Conservation (phyloP, 805 yeast species). For the Komagataella populi region DNA sequence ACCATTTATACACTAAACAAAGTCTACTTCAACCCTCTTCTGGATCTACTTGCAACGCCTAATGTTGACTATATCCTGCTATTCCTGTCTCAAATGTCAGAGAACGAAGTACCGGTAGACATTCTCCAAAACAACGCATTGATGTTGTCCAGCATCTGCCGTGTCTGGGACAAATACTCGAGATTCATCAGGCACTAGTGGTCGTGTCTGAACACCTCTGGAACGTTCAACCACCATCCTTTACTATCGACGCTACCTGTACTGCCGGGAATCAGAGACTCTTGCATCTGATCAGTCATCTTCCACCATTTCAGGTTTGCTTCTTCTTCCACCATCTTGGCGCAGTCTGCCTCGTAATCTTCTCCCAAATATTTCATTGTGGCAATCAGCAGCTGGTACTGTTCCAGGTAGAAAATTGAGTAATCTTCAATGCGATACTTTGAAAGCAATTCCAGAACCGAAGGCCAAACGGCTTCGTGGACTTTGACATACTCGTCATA, state of each 20-base stretch:
- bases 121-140: background rate
- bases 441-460: slow-evolving; percentile 18
- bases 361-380: slow-evolving; percentile 24
- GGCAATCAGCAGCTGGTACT: slow-evolving; percentile 19
- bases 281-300: slow-evolving; percentile 25
- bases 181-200: slow-evolving; percentile 1
- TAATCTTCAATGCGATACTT: slow-evolving; percentile 26
- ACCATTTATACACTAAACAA: background rate
- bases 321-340: slow-evolving; percentile 18
- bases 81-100: background rate
- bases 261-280: slow-evolving; percentile 20
- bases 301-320: slow-evolving; percentile 27
- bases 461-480: slow-evolving; percentile 17
- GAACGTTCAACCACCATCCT: slow-evolving; percentile 25
- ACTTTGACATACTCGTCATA: slow-evolving; percentile 22
- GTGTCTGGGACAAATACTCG: background rate
- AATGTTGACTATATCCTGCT: background rate
- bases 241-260: slow-evolving; percentile 21
- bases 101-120: background rate
- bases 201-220: slow-evolving; percentile 25
- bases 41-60: background rate
- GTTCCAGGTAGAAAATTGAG: slow-evolving; percentile 22
- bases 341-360: slow-evolving; percentile 21
- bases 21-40: background rate
- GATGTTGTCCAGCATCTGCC: background rate